Evolutionary conservation across 2,329 filamentous ascomycete species (phyloP).

Genomic region (Alternaria triticina): DNA sequence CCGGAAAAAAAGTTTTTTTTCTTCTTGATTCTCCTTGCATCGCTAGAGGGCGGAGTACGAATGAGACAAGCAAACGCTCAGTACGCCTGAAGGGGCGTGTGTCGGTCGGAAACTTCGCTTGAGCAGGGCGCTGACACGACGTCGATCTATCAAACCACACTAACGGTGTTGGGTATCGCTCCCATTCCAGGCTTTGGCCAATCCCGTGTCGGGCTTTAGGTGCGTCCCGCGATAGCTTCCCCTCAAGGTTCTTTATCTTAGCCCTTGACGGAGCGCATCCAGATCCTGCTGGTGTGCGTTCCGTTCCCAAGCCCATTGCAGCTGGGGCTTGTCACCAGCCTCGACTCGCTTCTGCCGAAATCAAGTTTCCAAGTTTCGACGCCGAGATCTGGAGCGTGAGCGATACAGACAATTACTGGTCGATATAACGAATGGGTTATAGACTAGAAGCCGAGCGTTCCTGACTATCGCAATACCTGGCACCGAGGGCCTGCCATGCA

Average conservation of each 20-base stretch:
- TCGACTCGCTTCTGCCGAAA: slow-evolving; percentile 2
- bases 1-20: background rate
- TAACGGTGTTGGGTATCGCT: slow-evolving; percentile 26
- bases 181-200: slow-evolving; percentile 29
- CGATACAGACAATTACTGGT: background rate
- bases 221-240: slow-evolving; percentile 38
- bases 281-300: slow-evolving; percentile 8
- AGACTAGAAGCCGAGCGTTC: slow-evolving; percentile 17
- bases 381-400: slow-evolving; percentile 1
- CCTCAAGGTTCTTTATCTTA: slow-evolving; percentile 20
- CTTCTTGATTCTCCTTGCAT: slow-evolving; percentile 18
- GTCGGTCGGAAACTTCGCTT: slow-evolving; percentile 28
- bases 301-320: slow-evolving; percentile 7
- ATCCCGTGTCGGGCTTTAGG: slow-evolving; percentile 38
- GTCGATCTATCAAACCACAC: slow-evolving; percentile 31
- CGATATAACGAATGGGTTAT: background rate
- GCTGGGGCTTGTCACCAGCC: background rate
- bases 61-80: slow-evolving; percentile 31
- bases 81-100: slow-evolving; percentile 18
- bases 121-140: slow-evolving; percentile 37
- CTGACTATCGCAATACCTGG: slow-evolving; percentile 24
- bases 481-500: slow-evolving; percentile 24
- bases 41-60: slow-evolving; percentile 18
- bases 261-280: slow-evolving; percentile 8
- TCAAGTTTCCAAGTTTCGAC: background rate